Conservation (phyloP, 108 stramenopile species). For the Skeletonema grethae region DNA sequence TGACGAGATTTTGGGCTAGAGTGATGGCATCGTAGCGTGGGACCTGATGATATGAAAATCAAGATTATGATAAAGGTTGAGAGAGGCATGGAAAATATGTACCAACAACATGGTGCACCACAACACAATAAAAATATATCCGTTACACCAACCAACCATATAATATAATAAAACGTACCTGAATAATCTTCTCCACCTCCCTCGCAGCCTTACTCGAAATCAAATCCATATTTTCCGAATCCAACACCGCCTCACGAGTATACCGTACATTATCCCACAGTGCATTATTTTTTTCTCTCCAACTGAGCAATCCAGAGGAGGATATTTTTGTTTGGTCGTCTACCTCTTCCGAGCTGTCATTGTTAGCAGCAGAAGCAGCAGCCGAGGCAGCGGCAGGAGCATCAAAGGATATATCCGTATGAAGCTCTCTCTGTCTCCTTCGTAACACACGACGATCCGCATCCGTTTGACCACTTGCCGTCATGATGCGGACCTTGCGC, state of each 20-base stretch:
- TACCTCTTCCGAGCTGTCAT: slow-evolving; percentile 19
- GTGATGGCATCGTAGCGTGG: slow-evolving; percentile 81
- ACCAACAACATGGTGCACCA: slow-evolving; percentile 15
- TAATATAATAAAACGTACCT: slow-evolving; percentile 68
- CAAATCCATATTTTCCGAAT: slow-evolving; percentile 79
- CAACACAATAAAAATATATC: background rate
- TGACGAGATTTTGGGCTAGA: slow-evolving; percentile 51
- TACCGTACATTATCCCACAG: slow-evolving; percentile 70
- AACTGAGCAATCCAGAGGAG: slow-evolving; percentile 2
- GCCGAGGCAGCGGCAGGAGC: slow-evolving; percentile 14
- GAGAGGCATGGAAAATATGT: background rate
- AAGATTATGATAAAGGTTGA: background rate
- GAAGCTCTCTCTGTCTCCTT: slow-evolving; percentile 44
- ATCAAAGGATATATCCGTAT: slow-evolving; percentile 30
- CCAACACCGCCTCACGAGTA: slow-evolving; percentile 87
- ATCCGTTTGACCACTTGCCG: slow-evolving; percentile 59
- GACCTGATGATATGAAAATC: slow-evolving; percentile 40
- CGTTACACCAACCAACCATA: slow-evolving; percentile 52
- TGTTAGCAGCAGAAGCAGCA: slow-evolving; percentile 6
- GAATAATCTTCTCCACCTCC: slow-evolving; percentile 75
- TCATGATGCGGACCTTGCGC: background rate
- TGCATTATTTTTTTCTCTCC: slow-evolving; percentile 69
- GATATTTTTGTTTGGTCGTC: slow-evolving; percentile 10
- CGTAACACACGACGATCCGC: slow-evolving; percentile 75
- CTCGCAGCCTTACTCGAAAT: slow-evolving; percentile 63